Evolutionary conservation across 768 basidiomycete genomes (phyloP), one percentile per base, ranked within the genome.

Genomic region (Strobilomyces confusus): DNA sequence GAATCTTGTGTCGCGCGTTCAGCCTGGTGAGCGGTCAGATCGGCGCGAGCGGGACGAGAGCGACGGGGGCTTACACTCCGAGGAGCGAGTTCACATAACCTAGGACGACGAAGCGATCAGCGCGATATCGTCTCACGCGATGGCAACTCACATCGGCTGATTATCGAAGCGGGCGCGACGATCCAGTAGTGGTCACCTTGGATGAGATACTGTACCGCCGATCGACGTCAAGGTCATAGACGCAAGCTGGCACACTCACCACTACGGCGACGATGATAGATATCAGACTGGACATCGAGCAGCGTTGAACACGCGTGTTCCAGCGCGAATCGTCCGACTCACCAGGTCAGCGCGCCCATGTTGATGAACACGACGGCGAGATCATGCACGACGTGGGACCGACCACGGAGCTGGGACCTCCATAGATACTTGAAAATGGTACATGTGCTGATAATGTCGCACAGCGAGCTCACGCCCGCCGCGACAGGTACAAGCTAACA

Each of bases 301-400:
- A 0, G 14, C 30, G 6, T 29, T 9, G 23, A 52, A n/a, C n/a
- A n/a, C n/a, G n/a, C n/a, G 30, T 47, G 23, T n/a, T 15, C 23
- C 19, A 22, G 22, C 4, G 11, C 19, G 2, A n/a, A 20, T 34
- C 2, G 1, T 14, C 17, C 8, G 1, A 37, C 51, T 7, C 42
- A 53, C 59, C 59, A 60, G 15, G 59, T 60, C 32, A 59, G 7
- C 3, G 49, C 51, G 12, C 58, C 58, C 59, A 59, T 59, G 19
- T 59, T 52, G 33, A 60, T 22, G 9, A 59, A 60, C 3, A 60
- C 46, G 5, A 60, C n/a, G 0, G 53, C 58, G 1, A 60, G 23
- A 12, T 51, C 54, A 9, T 54, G 58, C 13, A 59, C 3, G 25
- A 51, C 7, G 9, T 38, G 44, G 25, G 45, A 42, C 12, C 46